These are phyloP conservation scores for Irineochytrium annulatum DNA, from an alignment of 192 early-diverging fungal genomes.

Conservation along the genomic window DNA sequence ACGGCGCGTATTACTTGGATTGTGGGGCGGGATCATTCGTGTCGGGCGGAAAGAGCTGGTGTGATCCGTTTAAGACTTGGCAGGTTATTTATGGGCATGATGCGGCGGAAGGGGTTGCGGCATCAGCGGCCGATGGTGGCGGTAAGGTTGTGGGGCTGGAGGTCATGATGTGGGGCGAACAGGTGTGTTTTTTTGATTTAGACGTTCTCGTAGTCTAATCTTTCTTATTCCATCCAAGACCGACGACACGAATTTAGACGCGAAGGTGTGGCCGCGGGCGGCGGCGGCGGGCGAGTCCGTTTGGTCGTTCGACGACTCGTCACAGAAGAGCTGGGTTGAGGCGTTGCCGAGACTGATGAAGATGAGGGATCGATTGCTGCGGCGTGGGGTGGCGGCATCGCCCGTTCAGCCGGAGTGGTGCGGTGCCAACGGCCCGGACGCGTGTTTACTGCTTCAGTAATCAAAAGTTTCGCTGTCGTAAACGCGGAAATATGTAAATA, in stretches of 20 bases:
- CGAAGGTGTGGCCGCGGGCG: conserved; percentile 21
- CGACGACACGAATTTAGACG: conserved; percentile 14
- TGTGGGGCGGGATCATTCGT: conserved; percentile 11
- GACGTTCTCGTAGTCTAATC: neutral
- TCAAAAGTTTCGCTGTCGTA: neutral
- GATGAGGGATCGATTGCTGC: conserved; percentile 10
- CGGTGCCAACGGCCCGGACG: neutral
- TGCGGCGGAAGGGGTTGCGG: neutral
- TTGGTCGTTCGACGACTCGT: conserved; percentile 12
- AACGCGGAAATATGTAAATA: neutral
- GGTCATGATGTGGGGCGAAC: conserved; percentile 15
- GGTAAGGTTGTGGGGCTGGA: conserved; percentile 4
- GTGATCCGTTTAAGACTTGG: conserved; percentile 3
- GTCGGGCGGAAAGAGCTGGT: conserved; percentile 9
- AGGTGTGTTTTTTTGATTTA: neutral
- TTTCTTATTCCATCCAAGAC: neutral
- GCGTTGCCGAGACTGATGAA: conserved; percentile 8
- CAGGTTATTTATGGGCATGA: conserved; percentile 15
- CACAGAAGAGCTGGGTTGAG: conserved; percentile 11
- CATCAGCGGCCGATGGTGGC: neutral
- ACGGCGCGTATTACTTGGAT: conserved; percentile 11
- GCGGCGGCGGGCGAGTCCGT: conserved; percentile 13
- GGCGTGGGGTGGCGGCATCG: neutral
- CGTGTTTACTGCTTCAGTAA: neutral
- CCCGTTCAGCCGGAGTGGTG: conserved; percentile 19